These are phyloP conservation scores for Chalara sp. DNA, from an alignment of 2,329 filamentous ascomycete genomes.

Conservation along the genomic window DNA sequence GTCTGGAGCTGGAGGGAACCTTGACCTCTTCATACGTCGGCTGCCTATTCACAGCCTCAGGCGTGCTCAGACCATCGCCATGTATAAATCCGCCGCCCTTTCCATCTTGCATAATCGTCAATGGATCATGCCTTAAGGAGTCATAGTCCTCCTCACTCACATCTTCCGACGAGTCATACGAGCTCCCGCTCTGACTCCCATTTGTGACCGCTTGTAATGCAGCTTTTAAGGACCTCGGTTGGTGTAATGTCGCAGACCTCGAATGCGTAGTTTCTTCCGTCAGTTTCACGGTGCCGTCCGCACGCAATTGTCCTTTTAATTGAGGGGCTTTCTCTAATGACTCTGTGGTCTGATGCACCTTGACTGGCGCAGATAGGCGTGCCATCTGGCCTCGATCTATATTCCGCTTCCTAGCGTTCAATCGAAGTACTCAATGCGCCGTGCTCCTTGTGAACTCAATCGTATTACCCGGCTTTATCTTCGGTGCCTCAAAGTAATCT, in stretches of 20 bases:
- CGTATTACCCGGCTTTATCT: too few species aligned
- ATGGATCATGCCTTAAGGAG: conserved; percentile 19
- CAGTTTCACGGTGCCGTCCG: conserved; percentile 17
- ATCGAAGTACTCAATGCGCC: too few species aligned
- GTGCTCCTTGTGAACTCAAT: too few species aligned
- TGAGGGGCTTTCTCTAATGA: conserved; percentile 10
- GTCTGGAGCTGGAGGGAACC: conserved; percentile 3
- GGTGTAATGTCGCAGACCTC: conserved; percentile 4
- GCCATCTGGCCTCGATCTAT: not conserved
- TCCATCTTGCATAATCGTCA: conserved; percentile 23
- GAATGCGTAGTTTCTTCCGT: conserved; percentile 7
- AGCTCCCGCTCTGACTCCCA: conserved; percentile 4
- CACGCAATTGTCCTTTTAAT: conserved; percentile 14
- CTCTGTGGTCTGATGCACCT: not conserved
- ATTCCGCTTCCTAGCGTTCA: not conserved
- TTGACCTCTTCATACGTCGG: conserved; percentile 18
- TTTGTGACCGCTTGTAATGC: conserved; percentile 14
- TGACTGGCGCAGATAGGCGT: not conserved
- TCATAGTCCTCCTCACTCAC: conserved; percentile 27
- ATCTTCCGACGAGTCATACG: conserved; percentile 15
- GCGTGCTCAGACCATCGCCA: conserved; percentile 8
- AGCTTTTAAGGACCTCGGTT: conserved; percentile 20
- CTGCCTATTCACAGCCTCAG: conserved; percentile 4
- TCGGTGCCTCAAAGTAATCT: too few species aligned
- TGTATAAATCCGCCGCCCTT: conserved; percentile 27